Percentiles rank a stretch among this genome's conserved stretches.
Conservation (phyloP, 2,329 filamentous ascomycete genomes). For the Parafenestella ontariensis region DNA sequence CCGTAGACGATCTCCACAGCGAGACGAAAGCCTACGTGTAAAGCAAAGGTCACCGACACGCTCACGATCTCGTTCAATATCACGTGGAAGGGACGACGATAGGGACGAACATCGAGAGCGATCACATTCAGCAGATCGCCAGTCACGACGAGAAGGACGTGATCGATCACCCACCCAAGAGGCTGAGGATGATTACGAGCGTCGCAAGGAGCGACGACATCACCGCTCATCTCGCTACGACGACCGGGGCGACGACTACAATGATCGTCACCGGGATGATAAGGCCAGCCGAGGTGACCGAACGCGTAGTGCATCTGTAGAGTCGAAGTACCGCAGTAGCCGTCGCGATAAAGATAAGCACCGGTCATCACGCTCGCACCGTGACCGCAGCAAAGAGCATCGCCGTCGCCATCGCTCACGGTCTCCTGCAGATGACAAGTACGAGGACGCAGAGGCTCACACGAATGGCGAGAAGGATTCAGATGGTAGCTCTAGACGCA, state of each 20-base stretch:
- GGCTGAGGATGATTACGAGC: slow-evolving; percentile 39
- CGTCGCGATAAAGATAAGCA: slow-evolving; percentile 55
- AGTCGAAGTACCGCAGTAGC: slow-evolving; percentile 67
- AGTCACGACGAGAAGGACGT: slow-evolving; percentile 57
- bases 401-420: slow-evolving; percentile 54
- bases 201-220: slow-evolving; percentile 53
- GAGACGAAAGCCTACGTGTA: slow-evolving; percentile 43
- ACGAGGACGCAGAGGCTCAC: slow-evolving; percentile 40
- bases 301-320: slow-evolving; percentile 71
- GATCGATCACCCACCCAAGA: slow-evolving; percentile 60
- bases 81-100: slow-evolving; percentile 38
- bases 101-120: slow-evolving; percentile 26
- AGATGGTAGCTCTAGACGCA: slow-evolving; percentile 43
- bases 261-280: slow-evolving; percentile 49
- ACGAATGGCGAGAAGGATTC: slow-evolving; percentile 36
- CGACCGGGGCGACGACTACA: slow-evolving; percentile 49
- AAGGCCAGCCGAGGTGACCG: slow-evolving; percentile 61
- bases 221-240: slow-evolving; percentile 56
- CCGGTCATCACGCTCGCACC: slow-evolving; percentile 55
- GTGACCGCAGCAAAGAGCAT: slow-evolving; percentile 55
- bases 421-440: slow-evolving; percentile 44
- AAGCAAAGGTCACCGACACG: slow-evolving; percentile 51
- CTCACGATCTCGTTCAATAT: slow-evolving; percentile 50
- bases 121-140: slow-evolving; percentile 45
- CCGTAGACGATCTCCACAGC: slow-evolving; percentile 39